A percentile compares a stretch with the other conserved stretches of the same genome.
Conservation (phyloP, 164 flowering plant genomes). For the Liriodendron chinense region DNA sequence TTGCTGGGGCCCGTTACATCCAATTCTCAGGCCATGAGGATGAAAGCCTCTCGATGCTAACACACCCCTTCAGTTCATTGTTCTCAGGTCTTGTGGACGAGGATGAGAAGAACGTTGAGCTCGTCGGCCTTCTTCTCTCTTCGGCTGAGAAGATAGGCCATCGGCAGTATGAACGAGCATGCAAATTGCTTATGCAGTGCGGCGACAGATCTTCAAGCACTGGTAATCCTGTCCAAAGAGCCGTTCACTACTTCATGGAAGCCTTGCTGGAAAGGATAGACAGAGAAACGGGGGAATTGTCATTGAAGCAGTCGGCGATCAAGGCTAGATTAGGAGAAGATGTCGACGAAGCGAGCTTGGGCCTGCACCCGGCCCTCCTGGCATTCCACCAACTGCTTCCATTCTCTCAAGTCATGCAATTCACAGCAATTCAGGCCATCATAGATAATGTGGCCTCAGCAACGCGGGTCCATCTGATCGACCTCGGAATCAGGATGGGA, state of each 20-base stretch:
- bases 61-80: conserved; percentile 25
- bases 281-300: conserved; percentile 33
- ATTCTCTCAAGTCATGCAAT: background rate
- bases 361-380: background rate
- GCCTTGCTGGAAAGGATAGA: conserved; percentile 54
- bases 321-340: background rate
- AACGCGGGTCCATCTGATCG: conserved; percentile 44
- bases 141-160: conserved; percentile 48
- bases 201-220: conserved; percentile 26
- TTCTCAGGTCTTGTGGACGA: conserved; percentile 33
- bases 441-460: conserved; percentile 34
- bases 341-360: background rate
- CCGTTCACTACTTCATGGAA: conserved; percentile 46
- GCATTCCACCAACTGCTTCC: background rate
- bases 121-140: conserved; percentile 41
- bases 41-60: conserved; percentile 15
- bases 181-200: conserved; percentile 35
- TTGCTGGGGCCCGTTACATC: conserved; percentile 51
- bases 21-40: conserved; percentile 13
- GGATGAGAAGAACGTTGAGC: conserved; percentile 37
- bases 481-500: conserved; percentile 41
- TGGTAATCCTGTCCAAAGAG: conserved; percentile 44
- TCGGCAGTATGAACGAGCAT: conserved; percentile 43
- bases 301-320: conserved; percentile 11
- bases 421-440: conserved; percentile 37